Percentiles rank a stretch among this genome's conserved stretches.
Conservation (phyloP, 257 asterid genomes). For the Linaria vulgaris region DNA sequence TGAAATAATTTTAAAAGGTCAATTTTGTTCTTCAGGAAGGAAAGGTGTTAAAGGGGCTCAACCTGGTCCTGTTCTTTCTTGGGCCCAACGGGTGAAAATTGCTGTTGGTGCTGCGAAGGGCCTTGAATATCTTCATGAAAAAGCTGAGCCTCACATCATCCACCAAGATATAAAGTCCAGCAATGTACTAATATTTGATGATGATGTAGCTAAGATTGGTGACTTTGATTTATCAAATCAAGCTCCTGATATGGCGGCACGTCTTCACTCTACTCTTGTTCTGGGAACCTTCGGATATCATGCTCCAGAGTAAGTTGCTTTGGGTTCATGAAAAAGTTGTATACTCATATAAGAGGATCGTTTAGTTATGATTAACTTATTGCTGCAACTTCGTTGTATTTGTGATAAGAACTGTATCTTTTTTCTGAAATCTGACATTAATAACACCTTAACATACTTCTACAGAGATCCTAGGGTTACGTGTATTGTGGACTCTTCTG, state of each 20-base stretch:
- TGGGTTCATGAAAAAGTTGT: neutral
- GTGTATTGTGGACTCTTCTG: neutral
- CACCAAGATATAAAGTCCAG: conserved; percentile 93
- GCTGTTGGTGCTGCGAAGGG: conserved; percentile 93
- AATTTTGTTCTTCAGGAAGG: conserved; percentile 45
- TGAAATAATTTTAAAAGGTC: neutral
- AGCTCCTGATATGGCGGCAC: conserved; percentile 96
- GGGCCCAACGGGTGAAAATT: conserved; percentile 86
- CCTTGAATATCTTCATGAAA: conserved; percentile 83
- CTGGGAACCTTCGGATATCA: conserved; percentile 94
- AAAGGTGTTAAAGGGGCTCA: conserved; percentile 96
- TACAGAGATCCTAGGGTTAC: neutral
- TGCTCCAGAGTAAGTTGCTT: conserved; percentile 77
- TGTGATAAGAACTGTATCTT: conserved; percentile 1
- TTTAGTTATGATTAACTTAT: neutral
- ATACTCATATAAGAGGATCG: neutral
- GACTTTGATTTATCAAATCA: conserved; percentile 87
- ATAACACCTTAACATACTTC: neutral
- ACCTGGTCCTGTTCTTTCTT: conserved; percentile 87
- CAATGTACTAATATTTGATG: conserved; percentile 77
- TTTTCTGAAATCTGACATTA: neutral
- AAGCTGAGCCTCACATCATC: conserved; percentile 69
- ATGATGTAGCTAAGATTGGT: conserved; percentile 78
- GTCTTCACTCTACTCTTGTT: conserved; percentile 92
- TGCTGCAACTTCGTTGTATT: neutral